These are phyloP conservation scores for Hyaloscypha finlandica DNA, from an alignment of 495 filamentous ascomycete species.

Conservation along the genomic window DNA sequence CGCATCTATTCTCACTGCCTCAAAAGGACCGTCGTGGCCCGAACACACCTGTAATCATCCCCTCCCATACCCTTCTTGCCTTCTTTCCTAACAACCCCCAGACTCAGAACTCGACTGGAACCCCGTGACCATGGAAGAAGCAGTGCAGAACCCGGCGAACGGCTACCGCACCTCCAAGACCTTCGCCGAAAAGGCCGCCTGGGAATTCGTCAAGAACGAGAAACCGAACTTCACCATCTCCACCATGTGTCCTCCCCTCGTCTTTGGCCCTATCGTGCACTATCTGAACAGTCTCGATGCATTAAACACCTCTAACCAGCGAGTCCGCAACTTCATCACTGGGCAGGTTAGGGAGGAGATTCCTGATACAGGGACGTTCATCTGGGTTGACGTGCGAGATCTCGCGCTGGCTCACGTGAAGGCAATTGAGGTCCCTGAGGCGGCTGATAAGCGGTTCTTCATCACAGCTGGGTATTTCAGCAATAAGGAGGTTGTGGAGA, in stretches of 20 bases:
- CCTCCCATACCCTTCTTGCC: neutral
- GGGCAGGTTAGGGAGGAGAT: slow-evolving; percentile 67
- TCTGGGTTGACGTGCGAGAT: slow-evolving; percentile 72
- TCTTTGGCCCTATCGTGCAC: slow-evolving; percentile 66
- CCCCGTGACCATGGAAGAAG: slow-evolving; percentile 72
- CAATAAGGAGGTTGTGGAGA: slow-evolving; percentile 65
- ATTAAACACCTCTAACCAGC: slow-evolving; percentile 69
- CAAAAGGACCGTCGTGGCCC: slow-evolving; percentile 40
- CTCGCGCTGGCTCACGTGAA: slow-evolving; percentile 66
- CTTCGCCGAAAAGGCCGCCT: slow-evolving; percentile 70
- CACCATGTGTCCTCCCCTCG: slow-evolving; percentile 69
- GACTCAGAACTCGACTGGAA: slow-evolving; percentile 84
- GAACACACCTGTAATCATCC: neutral
- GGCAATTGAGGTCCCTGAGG: slow-evolving; percentile 67
- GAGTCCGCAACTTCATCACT: slow-evolving; percentile 48
- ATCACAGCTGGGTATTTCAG: slow-evolving; percentile 62
- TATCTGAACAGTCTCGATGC: slow-evolving; percentile 66
- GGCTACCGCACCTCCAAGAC: slow-evolving; percentile 65
- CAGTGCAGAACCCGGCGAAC: slow-evolving; percentile 51
- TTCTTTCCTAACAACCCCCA: neutral
- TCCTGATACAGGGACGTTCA: slow-evolving; percentile 53
- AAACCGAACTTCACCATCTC: slow-evolving; percentile 76
- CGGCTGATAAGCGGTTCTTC: slow-evolving; percentile 72
- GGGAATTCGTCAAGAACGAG: slow-evolving; percentile 78
- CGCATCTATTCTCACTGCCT: slow-evolving; percentile 52